A percentile compares a stretch with the other conserved stretches of the same genome.
Conservation (phyloP, 2,329 filamentous ascomycete genomes). For the Exophiala aquamarina region DNA sequence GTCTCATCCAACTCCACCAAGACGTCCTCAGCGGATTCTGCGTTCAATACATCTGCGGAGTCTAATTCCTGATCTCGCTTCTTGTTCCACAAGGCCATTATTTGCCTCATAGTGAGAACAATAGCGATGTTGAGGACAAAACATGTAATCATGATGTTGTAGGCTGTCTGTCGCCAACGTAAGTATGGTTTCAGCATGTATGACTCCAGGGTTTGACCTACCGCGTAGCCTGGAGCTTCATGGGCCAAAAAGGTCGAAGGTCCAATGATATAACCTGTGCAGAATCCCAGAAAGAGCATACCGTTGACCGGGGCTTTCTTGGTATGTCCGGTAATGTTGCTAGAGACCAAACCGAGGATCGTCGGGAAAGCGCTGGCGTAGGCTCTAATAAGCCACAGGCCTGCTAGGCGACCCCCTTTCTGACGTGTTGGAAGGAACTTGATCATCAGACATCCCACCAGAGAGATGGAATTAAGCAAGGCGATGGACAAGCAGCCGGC, state of each 20-base stretch:
- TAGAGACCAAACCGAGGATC: slow-evolving; percentile 13
- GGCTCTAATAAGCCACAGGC: slow-evolving; percentile 25
- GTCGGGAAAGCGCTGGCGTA: slow-evolving; percentile 26
- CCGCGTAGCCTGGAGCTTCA: slow-evolving; percentile 39
- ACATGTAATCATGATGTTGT: slow-evolving; percentile 26
- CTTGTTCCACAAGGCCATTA: slow-evolving; percentile 19
- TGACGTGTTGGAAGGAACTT: slow-evolving; percentile 21
- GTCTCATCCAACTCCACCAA: slow-evolving; percentile 26
- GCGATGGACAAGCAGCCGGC: slow-evolving; percentile 22
- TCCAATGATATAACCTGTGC: slow-evolving; percentile 45
- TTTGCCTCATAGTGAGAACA: slow-evolving; percentile 14
- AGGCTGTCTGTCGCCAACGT: slow-evolving; percentile 26
- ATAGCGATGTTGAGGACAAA: slow-evolving; percentile 22
- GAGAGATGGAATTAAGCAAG: slow-evolving; percentile 20
- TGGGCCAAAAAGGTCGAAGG: slow-evolving; percentile 44
- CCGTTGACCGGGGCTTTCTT: slow-evolving; percentile 50
- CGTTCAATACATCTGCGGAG: slow-evolving; percentile 14
- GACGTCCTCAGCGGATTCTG: slow-evolving; percentile 19
- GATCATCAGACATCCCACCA: slow-evolving; percentile 27
- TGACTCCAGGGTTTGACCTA: slow-evolving; percentile 12
- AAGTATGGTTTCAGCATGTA: too few relatives aligned
- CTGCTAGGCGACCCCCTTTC: slow-evolving; percentile 24
- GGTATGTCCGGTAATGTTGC: slow-evolving; percentile 49
- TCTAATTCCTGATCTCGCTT: slow-evolving; percentile 21
- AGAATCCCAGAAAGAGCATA: slow-evolving; percentile 44